phyloP scores from a whole-genome alignment of 306 rosid species.

The Dalbergia oliveri region DNA sequence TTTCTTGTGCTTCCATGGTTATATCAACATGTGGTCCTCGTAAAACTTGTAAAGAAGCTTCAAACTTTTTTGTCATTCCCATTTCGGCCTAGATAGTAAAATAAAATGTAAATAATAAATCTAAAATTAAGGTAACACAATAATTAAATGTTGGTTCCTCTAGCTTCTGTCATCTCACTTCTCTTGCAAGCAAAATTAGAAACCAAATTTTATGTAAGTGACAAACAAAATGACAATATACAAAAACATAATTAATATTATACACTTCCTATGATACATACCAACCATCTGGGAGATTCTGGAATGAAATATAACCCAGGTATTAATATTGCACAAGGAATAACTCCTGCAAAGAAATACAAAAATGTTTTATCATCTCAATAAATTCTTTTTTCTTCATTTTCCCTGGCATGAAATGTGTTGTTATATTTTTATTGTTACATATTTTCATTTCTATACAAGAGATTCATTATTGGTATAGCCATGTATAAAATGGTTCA shows the following conservation, averaged over 20 bases:
- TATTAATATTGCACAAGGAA: constrained; percentile 72
- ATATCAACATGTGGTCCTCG: constrained; percentile 75
- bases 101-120: not conserved
- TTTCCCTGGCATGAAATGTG: too few species aligned
- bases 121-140: not conserved
- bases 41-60: constrained; percentile 70
- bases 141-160: constrained; percentile 5
- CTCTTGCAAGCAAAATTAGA: not conserved
- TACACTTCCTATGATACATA: constrained; percentile 49
- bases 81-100: constrained; percentile 65
- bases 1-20: constrained; percentile 68
- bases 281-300: constrained; percentile 96
- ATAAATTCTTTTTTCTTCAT: too few species aligned
- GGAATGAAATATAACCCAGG: constrained; percentile 81
- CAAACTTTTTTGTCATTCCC: constrained; percentile 77
- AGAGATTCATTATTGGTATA: too few species aligned
- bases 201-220: not conserved
- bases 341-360: constrained; percentile 58
- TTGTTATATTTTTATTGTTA: too few species aligned
- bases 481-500: too few species aligned
- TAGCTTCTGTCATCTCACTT: not conserved
- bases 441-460: too few species aligned
- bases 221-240: not conserved
- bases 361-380: not conserved
- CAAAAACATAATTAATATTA: not conserved